Base-by-base conservation (phyloP, 2,329 filamentous ascomycete genomes). In the Fusarium mexicanum region DNA sequence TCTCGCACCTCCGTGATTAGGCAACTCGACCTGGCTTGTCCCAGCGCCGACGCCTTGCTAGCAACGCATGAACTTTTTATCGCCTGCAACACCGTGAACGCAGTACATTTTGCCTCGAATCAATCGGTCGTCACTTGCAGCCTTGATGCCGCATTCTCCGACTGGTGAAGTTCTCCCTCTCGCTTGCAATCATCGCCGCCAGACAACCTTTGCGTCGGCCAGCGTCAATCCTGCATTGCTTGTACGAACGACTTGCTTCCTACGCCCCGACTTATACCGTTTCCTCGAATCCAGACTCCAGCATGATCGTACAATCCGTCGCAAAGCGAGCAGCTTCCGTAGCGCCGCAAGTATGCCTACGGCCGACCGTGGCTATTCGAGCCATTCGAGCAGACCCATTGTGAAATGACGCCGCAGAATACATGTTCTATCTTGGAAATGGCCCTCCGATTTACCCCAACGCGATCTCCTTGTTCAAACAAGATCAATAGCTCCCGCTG, bases 181-280 rank as follows among this genome's bases (percentile, higher is more conserved):
- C 10, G 16, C 2, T 4, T 24, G 8, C 35, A 18, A n/a, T 14
- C 8, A 8, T 17, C 38, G 8, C 20, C 38, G 31, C 16, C 17
- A 20, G 22, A 24, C 22, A 24, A 16, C 26, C 6, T 57, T 29
- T 2, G 20, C 6, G 11, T 8, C 16, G 26, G 6, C 53, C 17
- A 16, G 37, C 8, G 12, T 16, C 38, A 44, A 18, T 7, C 5
- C 4, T 26, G 8, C 26, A 24, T 24, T 57, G 35, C 8, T 4
- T n/a, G 24, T 3, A 13, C 20, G 1, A 13, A 4, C 35, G 5
- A 29, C 10, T 6, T 18, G 51, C 24, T n/a, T 3, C 14, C 2
- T 18, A 9, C 11, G 5, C 8, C 16, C 10, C 1, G 8, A 40
- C 24, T 6, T 20, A 18, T 13, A 7, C 35, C 20, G 8, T 29